Evolutionary conservation across 2,329 filamentous ascomycete species (phyloP).

Genomic region (Helminthosporium solani): DNA sequence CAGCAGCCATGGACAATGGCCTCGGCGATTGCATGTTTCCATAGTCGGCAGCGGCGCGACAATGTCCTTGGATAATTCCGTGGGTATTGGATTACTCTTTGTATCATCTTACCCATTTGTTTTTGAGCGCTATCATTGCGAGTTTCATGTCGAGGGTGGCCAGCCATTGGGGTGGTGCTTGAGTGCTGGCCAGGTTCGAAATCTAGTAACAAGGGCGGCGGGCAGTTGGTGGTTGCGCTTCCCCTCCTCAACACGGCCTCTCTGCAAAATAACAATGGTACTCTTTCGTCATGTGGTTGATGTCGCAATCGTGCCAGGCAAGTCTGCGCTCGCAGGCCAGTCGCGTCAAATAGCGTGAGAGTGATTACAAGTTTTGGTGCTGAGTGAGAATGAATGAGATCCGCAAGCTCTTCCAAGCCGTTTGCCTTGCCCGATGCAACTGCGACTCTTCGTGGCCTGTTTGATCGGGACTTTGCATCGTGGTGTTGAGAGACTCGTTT

Average conservation of each 20-base stretch:
- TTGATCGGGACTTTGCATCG: background rate
- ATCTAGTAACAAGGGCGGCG: background rate
- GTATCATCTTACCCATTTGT: constrained; percentile 16
- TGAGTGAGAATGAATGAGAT: background rate
- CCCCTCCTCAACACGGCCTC: background rate
- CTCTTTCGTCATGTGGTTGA: background rate
- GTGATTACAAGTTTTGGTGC: background rate
- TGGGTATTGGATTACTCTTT: constrained; percentile 13
- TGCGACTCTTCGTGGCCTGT: background rate
- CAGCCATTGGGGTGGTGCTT: constrained; percentile 4
- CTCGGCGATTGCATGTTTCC: constrained; percentile 11
- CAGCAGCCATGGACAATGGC: constrained; percentile 19
- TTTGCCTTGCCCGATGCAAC: background rate
- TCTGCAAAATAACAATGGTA: background rate
- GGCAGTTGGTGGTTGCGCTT: background rate
- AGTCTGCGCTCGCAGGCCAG: background rate
- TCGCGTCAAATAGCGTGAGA: background rate
- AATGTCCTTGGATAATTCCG: constrained; percentile 11
- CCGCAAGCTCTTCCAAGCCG: background rate
- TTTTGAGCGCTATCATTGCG: constrained; percentile 6
- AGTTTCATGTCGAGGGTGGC: constrained; percentile 4
- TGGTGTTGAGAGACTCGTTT: constrained; percentile 1
- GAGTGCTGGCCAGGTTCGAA: background rate
- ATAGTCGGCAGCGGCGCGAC: constrained; percentile 7
- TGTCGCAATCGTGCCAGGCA: background rate